A percentile compares a stretch with the other conserved stretches of the same genome.
These are phyloP conservation scores for Exophiala sp. DNA, from an alignment of 2,329 filamentous ascomycete genomes.

Conservation along the genomic window DNA sequence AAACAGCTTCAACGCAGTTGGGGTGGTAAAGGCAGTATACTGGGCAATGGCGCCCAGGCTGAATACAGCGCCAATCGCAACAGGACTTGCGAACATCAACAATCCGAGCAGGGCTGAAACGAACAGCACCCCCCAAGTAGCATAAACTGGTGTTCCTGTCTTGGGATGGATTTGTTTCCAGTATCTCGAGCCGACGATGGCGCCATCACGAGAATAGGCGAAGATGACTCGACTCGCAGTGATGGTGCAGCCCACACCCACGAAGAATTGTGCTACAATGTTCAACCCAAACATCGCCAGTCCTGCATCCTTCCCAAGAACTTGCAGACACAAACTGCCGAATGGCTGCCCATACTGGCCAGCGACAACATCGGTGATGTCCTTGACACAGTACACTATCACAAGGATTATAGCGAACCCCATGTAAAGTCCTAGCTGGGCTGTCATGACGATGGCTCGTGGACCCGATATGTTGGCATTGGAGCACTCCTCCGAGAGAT, in stretches of 20 bases:
- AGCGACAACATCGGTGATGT: constrained; percentile 31
- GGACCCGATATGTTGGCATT: constrained; percentile 34
- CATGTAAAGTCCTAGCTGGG: constrained; percentile 30
- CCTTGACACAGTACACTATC: constrained; percentile 32
- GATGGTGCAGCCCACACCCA: constrained; percentile 33
- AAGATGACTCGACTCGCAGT: constrained; percentile 31
- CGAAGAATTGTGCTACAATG: constrained; percentile 33
- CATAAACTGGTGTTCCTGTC: constrained; percentile 33
- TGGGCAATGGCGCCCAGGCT: constrained; percentile 31
- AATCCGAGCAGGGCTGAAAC: constrained; percentile 30
- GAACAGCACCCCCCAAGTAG: constrained; percentile 31
- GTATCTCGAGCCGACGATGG: constrained; percentile 29
- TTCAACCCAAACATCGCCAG: constrained; percentile 33
- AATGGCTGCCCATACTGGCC: constrained; percentile 34
- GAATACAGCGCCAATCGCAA: constrained; percentile 34
- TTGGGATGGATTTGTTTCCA: constrained; percentile 30
- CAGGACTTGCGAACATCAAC: constrained; percentile 32
- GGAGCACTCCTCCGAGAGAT: constrained; percentile 34
- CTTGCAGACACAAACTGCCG: constrained; percentile 33
- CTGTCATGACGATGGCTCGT: constrained; percentile 34
- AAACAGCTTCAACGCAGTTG: constrained; percentile 31
- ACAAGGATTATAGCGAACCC: constrained; percentile 32
- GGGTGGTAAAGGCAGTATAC: constrained; percentile 31
- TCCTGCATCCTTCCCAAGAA: constrained; percentile 31
- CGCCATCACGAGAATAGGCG: constrained; percentile 33